Evolutionary conservation across 2,329 filamentous ascomycete genomes (phyloP), one percentile per base, ranked within the genome.

Genomic region (Monosporascus ibericus): DNA sequence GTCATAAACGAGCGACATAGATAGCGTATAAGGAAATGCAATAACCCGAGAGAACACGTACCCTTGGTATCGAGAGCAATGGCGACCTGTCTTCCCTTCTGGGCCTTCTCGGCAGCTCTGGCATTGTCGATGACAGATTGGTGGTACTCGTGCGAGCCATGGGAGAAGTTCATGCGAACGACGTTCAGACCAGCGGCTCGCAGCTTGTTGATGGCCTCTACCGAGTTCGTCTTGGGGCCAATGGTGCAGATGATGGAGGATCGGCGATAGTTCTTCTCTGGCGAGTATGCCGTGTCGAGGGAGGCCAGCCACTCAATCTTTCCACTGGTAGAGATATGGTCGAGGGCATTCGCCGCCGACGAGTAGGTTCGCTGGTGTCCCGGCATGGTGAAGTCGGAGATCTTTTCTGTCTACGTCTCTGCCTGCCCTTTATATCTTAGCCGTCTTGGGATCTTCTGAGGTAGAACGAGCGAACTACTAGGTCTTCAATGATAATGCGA

Each of bases 231-330:
- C 86, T 97, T 99, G 70, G 94, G 94, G 58, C 94, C 94, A 71
- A 99, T 97, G 66, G 94, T 97, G 79, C 92, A 91, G 75, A 99
- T 96, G 78, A 99, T 99, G 69, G 92, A 96, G 58, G 92, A 96
- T 64, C 94, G 87, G 68, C 94, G 90, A 76, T 94, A 95, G 79
- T 95, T 92, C 75, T 87, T 89, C 66, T 86, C 82, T 52, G 92
- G 92, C 65, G 82, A 80, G 77, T 87, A 91, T 70, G 94, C 88
- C 61, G 92, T 96, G 79, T 96, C 87, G 69, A 99, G 88, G 58
- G 74, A 72, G 57, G 81, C 76, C 57, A 86, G 76, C 83, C 83
- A 86, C 67, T 80, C 77, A 62, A 86, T 82, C 72, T 80, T 81
- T 68, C 81, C 81, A 72, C 88, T 86, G 68, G 88, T 84, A 69